Percentiles rank a stretch among this genome's conserved stretches.
Conservation (phyloP, 768 basidiomycete genomes). For the Lentinula sp. region DNA sequence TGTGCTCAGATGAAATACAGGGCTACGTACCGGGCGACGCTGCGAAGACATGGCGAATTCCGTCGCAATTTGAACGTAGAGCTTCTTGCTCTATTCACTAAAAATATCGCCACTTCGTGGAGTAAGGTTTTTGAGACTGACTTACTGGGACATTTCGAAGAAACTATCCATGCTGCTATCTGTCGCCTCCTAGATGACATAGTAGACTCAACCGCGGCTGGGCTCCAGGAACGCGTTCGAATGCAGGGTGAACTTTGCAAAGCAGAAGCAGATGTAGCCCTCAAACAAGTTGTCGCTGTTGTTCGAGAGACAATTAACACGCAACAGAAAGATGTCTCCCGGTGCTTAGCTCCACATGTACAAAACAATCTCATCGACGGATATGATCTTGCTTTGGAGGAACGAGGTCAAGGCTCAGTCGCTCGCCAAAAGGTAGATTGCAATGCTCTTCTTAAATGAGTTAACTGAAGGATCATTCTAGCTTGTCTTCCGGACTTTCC, state of each 20-base stretch:
- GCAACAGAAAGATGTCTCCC: conserved; percentile 56
- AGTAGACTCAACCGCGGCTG: conserved; percentile 41
- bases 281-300: conserved; percentile 39
- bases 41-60: conserved; percentile 50
- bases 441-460: background rate
- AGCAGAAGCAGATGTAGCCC: conserved; percentile 43
- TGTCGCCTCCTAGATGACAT: conserved; percentile 42
- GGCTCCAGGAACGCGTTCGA: conserved; percentile 46
- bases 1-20: background rate
- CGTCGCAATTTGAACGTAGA: conserved; percentile 58
- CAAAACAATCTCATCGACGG: conserved; percentile 43
- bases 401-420: conserved; percentile 50
- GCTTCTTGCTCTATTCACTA: conserved; percentile 50
- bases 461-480: conserved; percentile 13
- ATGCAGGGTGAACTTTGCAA: conserved; percentile 45
- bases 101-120: conserved; percentile 54
- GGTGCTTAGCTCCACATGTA: conserved; percentile 51
- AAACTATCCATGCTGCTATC: conserved; percentile 28
- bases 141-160: conserved; percentile 43
- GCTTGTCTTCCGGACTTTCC: conserved; percentile 41
- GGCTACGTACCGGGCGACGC: conserved; percentile 23
- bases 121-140: conserved; percentile 54
- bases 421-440: conserved; percentile 48
- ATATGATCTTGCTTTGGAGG: conserved; percentile 48
- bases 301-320: conserved; percentile 44